These are phyloP conservation scores for Chrysanthemum lavandulifolium DNA, from an alignment of 129 eudicot species.

Conservation along the genomic window DNA sequence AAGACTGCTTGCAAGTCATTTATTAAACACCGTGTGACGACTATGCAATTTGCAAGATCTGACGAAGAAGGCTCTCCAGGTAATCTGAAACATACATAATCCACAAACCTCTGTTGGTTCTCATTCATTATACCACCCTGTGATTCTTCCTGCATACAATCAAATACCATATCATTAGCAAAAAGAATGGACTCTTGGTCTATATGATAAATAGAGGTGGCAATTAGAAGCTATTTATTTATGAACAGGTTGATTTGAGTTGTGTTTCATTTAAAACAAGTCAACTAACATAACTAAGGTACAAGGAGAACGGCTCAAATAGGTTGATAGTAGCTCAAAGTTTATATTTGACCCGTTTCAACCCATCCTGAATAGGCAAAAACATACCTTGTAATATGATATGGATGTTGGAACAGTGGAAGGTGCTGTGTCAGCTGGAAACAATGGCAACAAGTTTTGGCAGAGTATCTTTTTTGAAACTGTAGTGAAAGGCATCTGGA, in stretches of 20 bases:
- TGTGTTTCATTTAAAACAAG: too few relatives aligned
- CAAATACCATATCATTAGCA: slow-evolving; percentile 1
- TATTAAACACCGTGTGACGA: slow-evolving; percentile 55
- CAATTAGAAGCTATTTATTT: too few relatives aligned
- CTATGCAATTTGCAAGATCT: slow-evolving; percentile 60
- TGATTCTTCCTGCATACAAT: slow-evolving; percentile 49
- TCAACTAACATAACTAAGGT: too few relatives aligned
- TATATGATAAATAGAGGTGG: slow-evolving; percentile 1
- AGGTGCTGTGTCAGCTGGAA: slow-evolving; percentile 40
- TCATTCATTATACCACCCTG: slow-evolving; percentile 24
- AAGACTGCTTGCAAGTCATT: slow-evolving; percentile 61
- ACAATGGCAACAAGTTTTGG: slow-evolving; percentile 68
- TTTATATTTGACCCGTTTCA: too few relatives aligned
- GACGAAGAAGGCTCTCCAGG: slow-evolving; percentile 67
- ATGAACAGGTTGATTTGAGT: too few relatives aligned
- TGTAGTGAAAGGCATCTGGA: slow-evolving; percentile 80
- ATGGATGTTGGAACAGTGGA: slow-evolving; percentile 60
- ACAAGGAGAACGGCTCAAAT: too few relatives aligned
- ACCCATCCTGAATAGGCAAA: neutral
- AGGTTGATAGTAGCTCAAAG: too few relatives aligned
- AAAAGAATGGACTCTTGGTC: neutral
- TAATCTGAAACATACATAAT: slow-evolving; percentile 58
- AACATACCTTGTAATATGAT: slow-evolving; percentile 75
- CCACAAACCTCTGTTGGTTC: slow-evolving; percentile 42
- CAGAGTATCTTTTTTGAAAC: slow-evolving; percentile 65